phyloP scores from a whole-genome alignment of 2,329 filamentous ascomycete genomes.

The Beauveria asiatica region DNA sequence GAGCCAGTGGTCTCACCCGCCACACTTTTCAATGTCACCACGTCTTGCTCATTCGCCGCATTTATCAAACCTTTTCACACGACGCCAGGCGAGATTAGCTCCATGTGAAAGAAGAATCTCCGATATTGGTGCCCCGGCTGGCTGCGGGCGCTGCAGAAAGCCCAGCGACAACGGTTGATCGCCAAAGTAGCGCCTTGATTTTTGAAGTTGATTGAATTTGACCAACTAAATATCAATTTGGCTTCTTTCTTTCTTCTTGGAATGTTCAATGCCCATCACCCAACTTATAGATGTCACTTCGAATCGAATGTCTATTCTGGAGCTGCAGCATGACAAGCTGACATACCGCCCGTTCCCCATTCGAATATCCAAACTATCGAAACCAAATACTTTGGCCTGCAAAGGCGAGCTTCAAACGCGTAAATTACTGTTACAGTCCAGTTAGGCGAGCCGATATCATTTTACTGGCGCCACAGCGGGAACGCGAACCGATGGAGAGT shows the following conservation, averaged over 20 bases:
- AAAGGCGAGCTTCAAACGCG: not conserved
- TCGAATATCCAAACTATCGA: not conserved
- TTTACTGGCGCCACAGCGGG: not conserved
- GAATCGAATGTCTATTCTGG: not conserved
- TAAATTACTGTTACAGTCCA: not conserved
- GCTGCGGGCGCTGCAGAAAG: not conserved
- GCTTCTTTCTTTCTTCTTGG: not conserved
- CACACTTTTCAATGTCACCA: not conserved
- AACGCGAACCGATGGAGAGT: not conserved
- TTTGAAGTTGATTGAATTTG: not conserved
- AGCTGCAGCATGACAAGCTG: not conserved
- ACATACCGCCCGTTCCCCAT: not conserved
- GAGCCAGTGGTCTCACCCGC: not conserved
- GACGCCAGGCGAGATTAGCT: not conserved
- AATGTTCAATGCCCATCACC: not conserved
- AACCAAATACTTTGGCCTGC: not conserved
- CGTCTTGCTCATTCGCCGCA: too few relatives aligned
- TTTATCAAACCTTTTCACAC: not conserved
- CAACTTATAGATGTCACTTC: not conserved
- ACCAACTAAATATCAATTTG: not conserved
- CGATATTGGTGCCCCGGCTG: conserved; percentile 3
- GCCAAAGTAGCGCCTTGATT: not conserved
- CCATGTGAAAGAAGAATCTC: not conserved
- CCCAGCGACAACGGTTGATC: not conserved
- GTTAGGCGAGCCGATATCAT: not conserved